phyloP scores from a whole-genome alignment of 1,284 basidiomycete genomes.

The Sanghuangporus sanghuang region DNA sequence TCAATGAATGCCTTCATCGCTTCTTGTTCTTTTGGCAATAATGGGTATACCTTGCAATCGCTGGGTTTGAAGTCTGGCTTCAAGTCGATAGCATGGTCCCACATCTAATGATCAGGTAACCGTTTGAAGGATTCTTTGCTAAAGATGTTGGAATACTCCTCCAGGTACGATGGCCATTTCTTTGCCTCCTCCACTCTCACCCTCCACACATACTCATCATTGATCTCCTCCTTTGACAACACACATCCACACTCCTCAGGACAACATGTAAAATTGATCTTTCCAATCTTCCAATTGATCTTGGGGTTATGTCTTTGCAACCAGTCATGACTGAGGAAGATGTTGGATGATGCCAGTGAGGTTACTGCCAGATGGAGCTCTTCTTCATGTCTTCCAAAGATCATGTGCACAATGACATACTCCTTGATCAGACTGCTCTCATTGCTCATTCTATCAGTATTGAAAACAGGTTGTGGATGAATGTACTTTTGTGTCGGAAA shows the following conservation, averaged over 20 bases:
- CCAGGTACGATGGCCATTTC: background rate
- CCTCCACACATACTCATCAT: background rate
- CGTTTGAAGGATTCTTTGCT: background rate
- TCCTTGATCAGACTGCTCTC: too few relatives aligned
- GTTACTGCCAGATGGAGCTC: too few relatives aligned
- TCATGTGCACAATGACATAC: too few relatives aligned
- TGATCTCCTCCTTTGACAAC: background rate
- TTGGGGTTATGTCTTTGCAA: background rate
- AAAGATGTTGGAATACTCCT: background rate
- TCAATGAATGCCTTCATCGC: background rate
- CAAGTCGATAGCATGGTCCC: background rate
- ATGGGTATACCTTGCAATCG: background rate
- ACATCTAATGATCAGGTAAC: background rate
- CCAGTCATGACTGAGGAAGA: constrained; percentile 16
- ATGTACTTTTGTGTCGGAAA: too few relatives aligned
- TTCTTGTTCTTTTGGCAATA: background rate
- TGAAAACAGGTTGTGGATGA: too few relatives aligned
- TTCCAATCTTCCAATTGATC: background rate
- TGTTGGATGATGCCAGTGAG: too few relatives aligned
- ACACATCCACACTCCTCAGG: background rate
- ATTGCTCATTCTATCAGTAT: too few relatives aligned
- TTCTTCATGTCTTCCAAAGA: too few relatives aligned
- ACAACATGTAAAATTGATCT: background rate
- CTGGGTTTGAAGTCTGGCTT: background rate
- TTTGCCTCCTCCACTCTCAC: background rate